A percentile compares a stretch with the other conserved stretches of the same genome.
Conservation (phyloP, 116 monocot genomes). For the Posidonia oceanica region DNA sequence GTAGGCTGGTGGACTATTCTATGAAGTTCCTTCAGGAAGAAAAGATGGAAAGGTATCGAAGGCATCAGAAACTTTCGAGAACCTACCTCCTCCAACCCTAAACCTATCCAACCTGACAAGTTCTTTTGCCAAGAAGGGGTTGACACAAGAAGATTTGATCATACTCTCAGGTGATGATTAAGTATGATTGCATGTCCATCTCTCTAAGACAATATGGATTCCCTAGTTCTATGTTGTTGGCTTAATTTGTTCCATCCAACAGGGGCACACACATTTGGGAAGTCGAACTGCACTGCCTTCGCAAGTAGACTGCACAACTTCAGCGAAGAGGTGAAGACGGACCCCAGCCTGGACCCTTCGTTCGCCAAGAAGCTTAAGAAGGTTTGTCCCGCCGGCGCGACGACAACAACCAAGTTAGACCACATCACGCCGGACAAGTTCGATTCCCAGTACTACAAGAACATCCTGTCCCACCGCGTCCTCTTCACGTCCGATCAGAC, state of each 20-base stretch:
- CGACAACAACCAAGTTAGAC: neutral
- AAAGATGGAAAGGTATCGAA: slow-evolving; percentile 60
- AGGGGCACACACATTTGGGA: slow-evolving; percentile 36
- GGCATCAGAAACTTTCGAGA: slow-evolving; percentile 25
- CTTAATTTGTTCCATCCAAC: neutral
- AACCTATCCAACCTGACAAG: slow-evolving; percentile 24
- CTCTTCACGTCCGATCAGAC: slow-evolving; percentile 36
- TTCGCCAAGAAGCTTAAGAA: slow-evolving; percentile 17
- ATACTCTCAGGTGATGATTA: slow-evolving; percentile 40
- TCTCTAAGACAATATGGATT: neutral
- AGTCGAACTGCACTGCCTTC: slow-evolving; percentile 25
- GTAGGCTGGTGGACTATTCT: slow-evolving; percentile 17
- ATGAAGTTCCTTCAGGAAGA: slow-evolving; percentile 44
- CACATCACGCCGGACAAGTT: slow-evolving; percentile 6
- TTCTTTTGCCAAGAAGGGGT: slow-evolving; percentile 40
- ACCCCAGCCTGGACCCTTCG: slow-evolving; percentile 16
- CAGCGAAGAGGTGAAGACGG: slow-evolving; percentile 7
- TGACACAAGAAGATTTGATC: slow-evolving; percentile 59
- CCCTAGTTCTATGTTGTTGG: neutral
- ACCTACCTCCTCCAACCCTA: slow-evolving; percentile 33
- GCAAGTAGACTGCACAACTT: slow-evolving; percentile 19
- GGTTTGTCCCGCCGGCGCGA: slow-evolving; percentile 16
- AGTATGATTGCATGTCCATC: neutral
- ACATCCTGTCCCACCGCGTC: slow-evolving; percentile 13
- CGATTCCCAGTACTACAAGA: slow-evolving; percentile 23